A percentile compares a stretch with the other conserved stretches of the same genome.
Conservation (phyloP, 2,329 filamentous ascomycete species). For the Trichophyton simii region DNA sequence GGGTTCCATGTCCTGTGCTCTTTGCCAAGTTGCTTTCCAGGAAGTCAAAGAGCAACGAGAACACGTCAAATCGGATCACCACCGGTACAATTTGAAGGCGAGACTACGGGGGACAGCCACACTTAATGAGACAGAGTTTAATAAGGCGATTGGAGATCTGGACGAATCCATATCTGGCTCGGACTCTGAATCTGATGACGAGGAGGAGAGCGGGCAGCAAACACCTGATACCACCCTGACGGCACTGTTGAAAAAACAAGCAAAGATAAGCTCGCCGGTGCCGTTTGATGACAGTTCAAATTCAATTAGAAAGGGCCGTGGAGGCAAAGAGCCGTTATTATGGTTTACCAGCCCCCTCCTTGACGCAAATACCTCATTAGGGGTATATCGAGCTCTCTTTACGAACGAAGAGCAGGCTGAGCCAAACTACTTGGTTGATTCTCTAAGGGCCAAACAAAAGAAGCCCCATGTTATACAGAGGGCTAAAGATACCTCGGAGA, state of each 20-base stretch:
- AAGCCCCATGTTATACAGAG: slow-evolving; percentile 41
- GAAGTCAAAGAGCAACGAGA: slow-evolving; percentile 68
- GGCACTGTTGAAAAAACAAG: slow-evolving; percentile 69
- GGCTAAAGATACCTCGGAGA: slow-evolving; percentile 25
- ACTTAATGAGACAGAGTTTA: slow-evolving; percentile 72
- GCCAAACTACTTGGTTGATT: slow-evolving; percentile 49
- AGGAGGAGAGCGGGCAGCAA: slow-evolving; percentile 40
- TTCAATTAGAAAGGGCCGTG: slow-evolving; percentile 37
- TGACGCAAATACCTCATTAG: slow-evolving; percentile 66
- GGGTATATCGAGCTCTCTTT: slow-evolving; percentile 74
- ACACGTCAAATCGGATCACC: slow-evolving; percentile 81
- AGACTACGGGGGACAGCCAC: slow-evolving; percentile 61
- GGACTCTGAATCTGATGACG: slow-evolving; percentile 58
- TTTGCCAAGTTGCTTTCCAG: slow-evolving; percentile 62
- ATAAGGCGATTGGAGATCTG: slow-evolving; percentile 69
- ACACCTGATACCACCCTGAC: slow-evolving; percentile 46
- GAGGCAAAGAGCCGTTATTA: slow-evolving; percentile 60
- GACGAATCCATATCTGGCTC: slow-evolving; percentile 82
- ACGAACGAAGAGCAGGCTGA: slow-evolving; percentile 57
- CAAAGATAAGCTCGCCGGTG: slow-evolving; percentile 49
- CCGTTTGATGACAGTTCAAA: slow-evolving; percentile 37
- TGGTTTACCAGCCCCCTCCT: slow-evolving; percentile 74
- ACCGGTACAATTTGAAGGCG: slow-evolving; percentile 89
- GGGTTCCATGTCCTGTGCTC: slow-evolving; percentile 60
- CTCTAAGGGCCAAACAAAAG: slow-evolving; percentile 65